Conservation (phyloP, 2,329 filamentous ascomycete species). For the Reticulascus tulasneorum region DNA sequence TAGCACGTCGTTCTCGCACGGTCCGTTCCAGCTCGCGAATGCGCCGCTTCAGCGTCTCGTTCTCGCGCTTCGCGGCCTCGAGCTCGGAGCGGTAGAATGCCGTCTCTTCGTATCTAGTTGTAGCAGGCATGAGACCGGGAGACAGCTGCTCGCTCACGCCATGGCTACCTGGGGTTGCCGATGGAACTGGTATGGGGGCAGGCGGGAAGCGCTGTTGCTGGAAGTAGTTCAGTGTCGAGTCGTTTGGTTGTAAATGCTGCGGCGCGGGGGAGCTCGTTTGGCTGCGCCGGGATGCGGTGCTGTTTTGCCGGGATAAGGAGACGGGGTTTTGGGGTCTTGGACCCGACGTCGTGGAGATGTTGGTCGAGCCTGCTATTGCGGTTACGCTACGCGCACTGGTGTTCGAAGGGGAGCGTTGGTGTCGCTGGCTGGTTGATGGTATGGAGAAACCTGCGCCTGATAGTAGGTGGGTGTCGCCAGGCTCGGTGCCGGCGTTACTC, state of each 20-base stretch:
- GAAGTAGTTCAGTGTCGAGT: conserved; percentile 45
- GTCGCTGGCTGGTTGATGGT: conserved; percentile 46
- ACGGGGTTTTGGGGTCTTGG: conserved; percentile 42
- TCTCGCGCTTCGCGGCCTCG: conserved; percentile 59
- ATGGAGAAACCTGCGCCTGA: conserved; percentile 56
- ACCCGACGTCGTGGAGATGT: conserved; percentile 35
- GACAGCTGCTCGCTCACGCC: conserved; percentile 36
- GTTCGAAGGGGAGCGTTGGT: conserved; percentile 56
- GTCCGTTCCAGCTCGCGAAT: conserved; percentile 59
- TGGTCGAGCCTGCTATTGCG: conserved; percentile 33
- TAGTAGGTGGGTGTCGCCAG: conserved; percentile 48
- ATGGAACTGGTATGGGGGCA: conserved; percentile 26
- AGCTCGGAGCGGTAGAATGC: conserved; percentile 57
- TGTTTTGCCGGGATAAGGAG: conserved; percentile 51
- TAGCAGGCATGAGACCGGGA: conserved; percentile 52
- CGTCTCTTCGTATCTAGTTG: conserved; percentile 59
- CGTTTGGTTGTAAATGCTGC: conserved; percentile 25
- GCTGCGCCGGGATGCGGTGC: conserved; percentile 50
- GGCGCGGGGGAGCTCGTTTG: conserved; percentile 45
- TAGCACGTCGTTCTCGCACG: conserved; percentile 44
- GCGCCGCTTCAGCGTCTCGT: conserved; percentile 56
- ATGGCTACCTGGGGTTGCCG: conserved; percentile 35
- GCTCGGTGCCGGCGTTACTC: conserved; percentile 42
- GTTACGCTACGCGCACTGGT: conserved; percentile 50
- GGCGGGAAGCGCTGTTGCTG: conserved; percentile 28